Evolutionary conservation across 2,329 filamentous ascomycete species (phyloP).

Genomic region (Penicillium griseofulvum): DNA sequence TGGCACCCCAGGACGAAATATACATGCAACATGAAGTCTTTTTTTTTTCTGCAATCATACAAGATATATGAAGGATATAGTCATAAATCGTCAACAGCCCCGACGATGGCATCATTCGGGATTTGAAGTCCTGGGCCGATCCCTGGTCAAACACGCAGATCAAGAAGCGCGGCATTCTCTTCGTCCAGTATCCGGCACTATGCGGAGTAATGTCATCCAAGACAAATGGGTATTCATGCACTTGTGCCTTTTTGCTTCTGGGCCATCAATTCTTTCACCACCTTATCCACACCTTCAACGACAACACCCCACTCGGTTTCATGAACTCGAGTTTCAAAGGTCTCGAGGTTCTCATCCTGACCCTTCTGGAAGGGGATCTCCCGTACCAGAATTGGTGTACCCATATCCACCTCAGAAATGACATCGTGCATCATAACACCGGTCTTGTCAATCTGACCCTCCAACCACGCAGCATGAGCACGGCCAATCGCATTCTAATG

Average conservation of each 20-base stretch:
- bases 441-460: slow-evolving; percentile 64
- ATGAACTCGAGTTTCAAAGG: slow-evolving; percentile 72
- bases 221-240: slow-evolving; percentile 2
- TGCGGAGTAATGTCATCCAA: neutral
- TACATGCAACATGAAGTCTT: neutral
- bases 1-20: neutral
- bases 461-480: slow-evolving; percentile 70
- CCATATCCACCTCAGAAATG: slow-evolving; percentile 74
- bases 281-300: slow-evolving; percentile 62
- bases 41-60: slow-evolving; percentile 11
- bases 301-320: slow-evolving; percentile 73
- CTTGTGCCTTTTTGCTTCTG: slow-evolving; percentile 16
- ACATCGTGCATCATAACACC: slow-evolving; percentile 92
- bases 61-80: slow-evolving; percentile 11
- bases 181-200: neutral
- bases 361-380: slow-evolving; percentile 64
- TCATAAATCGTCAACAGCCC: slow-evolving; percentile 25
- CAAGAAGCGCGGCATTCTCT: neutral
- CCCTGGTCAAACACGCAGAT: neutral
- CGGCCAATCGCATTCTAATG: slow-evolving; percentile 67
- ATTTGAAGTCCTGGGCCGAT: neutral
- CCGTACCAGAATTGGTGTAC: slow-evolving; percentile 66
- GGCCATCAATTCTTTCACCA: slow-evolving; percentile 32
- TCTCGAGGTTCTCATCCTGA: slow-evolving; percentile 62
- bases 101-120: slow-evolving; percentile 3